Percentiles rank a stretch among this genome's conserved stretches.
Evolutionary conservation across 257 asterid species (phyloP).

Genomic region (Nicotiana paniculata): DNA sequence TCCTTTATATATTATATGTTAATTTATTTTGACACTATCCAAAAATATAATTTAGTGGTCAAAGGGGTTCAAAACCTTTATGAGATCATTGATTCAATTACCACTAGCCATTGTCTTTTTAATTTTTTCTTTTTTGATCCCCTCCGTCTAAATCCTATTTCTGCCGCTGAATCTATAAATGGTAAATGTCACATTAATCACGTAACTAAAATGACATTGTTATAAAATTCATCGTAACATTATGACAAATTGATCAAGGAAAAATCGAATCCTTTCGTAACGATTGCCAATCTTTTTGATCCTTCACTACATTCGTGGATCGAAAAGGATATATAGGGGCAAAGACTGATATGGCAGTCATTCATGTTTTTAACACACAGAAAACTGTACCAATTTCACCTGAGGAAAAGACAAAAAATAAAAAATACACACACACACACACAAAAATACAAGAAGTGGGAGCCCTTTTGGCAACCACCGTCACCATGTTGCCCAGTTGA

Average conservation of each 20-base stretch:
- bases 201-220: background rate
- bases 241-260: background rate
- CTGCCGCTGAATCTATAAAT: background rate
- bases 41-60: too few species aligned
- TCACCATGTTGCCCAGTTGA: background rate
- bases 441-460: background rate
- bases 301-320: background rate
- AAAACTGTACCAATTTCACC: background rate
- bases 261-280: background rate
- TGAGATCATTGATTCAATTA: too few species aligned
- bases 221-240: background rate
- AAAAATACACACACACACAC: background rate
- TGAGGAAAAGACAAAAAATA: background rate
- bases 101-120: too few species aligned
- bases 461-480: background rate
- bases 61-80: too few species aligned
- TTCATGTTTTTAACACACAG: background rate
- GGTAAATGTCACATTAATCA: background rate
- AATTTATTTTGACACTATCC: accelerated
- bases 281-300: background rate
- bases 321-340: background rate
- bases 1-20: too few species aligned
- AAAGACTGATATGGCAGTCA: background rate
- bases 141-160: too few species aligned
- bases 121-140: too few species aligned